Percentiles rank a stretch among this genome's conserved stretches.
Conservation (phyloP, 2,329 filamentous ascomycete genomes). For the Septoria petroselini region DNA sequence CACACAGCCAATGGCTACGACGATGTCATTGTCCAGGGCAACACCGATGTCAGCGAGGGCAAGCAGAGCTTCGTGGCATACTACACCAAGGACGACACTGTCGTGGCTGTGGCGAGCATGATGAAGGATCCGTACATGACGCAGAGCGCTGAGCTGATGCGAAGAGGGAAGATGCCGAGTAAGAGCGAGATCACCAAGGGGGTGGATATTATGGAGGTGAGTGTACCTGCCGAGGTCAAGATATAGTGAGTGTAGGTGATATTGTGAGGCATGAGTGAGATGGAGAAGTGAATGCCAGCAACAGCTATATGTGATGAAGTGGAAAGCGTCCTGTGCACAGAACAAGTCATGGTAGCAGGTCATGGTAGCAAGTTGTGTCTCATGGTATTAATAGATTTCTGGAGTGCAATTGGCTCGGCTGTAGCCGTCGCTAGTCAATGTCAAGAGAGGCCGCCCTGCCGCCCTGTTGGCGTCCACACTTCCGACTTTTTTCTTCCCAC, state of each 20-base stretch:
- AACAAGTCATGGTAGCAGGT: no score
- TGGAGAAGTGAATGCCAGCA: no score
- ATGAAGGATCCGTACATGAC: conserved; percentile 81
- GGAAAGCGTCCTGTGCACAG: no score
- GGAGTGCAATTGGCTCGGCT: no score
- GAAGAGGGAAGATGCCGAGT: conserved; percentile 72
- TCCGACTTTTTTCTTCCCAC: no score
- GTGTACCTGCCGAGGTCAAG: conserved; percentile 44
- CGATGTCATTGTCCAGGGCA: conserved; percentile 75
- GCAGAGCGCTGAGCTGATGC: conserved; percentile 82
- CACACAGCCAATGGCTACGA: conserved; percentile 82
- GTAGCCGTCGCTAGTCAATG: no score
- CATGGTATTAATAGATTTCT: no score
- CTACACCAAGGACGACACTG: conserved; percentile 79
- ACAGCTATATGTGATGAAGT: no score
- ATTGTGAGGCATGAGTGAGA: neutral
- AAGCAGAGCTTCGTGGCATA: conserved; percentile 83
- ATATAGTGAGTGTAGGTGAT: conserved; percentile 10
- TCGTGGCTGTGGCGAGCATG: conserved; percentile 91
- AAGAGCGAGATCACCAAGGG: conserved; percentile 73
- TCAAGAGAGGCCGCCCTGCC: no score
- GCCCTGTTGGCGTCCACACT: no score
- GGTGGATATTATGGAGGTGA: conserved; percentile 47
- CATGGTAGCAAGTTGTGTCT: no score
- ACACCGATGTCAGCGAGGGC: conserved; percentile 56